Evolutionary conservation across 108 stramenopile species (phyloP), one percentile per base, ranked within the genome.

Genomic region (Ochromonas danica): DNA sequence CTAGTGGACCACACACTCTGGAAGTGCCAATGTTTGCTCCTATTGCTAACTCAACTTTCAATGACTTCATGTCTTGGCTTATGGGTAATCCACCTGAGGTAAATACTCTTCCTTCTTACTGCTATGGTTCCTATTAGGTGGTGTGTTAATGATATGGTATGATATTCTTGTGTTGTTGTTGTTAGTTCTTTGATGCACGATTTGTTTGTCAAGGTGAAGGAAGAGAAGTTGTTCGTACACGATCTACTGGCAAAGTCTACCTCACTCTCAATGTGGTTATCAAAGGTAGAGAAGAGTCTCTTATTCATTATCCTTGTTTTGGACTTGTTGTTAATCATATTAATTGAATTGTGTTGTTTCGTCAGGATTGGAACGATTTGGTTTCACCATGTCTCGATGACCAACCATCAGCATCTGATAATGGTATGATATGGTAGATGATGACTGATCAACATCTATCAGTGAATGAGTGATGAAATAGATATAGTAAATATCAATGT

Each of bases 21-120:
- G 80, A 78, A 1, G 71, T 91, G 39, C 85, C 89, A 45, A 84
- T 87, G 67, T 93, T 91, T 71, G 79, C 87, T 22, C 93, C 93
- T 0, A 80, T 91, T 38, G 85, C 84, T 30, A 80, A 82, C 28
- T 80, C 61, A 33, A 77, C 83, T 40, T 43, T 84, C 30, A 88
- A 89, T 67, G 86, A 87, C 71, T 78, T 87, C 41, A 42, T 90
- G 39, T 83, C 88, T 42, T 90, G 88, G 88, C n/a, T 91, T 31
- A 82, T 78, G 42, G 92, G 89, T n/a, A 90, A 88, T 33, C 83
- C 78, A 60, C 90, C 91, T 17, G 91, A 92, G 70, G 63, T 67
- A 28, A 31, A 51, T 22, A 14, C 6, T 51, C 45, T 51, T 14
- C 6, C 45, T 14, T 51, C 6, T 51, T 51, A 51, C 22, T 51